A percentile compares a stretch with the other conserved stretches of the same genome.
Conservation (phyloP, 805 yeast species). For the Hyphopichia homilentoma region DNA sequence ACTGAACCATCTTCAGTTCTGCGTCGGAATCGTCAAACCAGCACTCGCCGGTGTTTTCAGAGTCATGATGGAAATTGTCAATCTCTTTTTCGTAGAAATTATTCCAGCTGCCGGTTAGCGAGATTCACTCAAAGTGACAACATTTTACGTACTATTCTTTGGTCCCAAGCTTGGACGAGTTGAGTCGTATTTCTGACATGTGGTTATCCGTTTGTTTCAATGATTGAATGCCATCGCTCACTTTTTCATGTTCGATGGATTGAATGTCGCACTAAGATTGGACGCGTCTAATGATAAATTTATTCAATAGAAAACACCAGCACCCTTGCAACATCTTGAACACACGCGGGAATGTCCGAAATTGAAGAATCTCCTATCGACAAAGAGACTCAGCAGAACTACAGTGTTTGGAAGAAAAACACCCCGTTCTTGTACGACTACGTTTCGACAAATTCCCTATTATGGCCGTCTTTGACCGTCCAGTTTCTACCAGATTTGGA, state of each 20-base stretch:
- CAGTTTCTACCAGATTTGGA: constrained; percentile 42
- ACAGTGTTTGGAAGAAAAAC: constrained; percentile 42
- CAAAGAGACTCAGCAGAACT: constrained; percentile 26
- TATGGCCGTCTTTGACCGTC: constrained; percentile 42
- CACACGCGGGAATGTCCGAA: too few relatives aligned
- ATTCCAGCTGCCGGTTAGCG: constrained; percentile 61
- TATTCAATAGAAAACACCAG: too few relatives aligned
- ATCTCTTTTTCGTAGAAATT: constrained; percentile 74
- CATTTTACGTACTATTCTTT: constrained; percentile 60
- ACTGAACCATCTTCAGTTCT: constrained; percentile 76
- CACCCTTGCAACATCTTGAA: too few relatives aligned
- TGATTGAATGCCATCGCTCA: too few relatives aligned
- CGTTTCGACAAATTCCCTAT: constrained; percentile 33
- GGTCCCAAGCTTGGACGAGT: constrained; percentile 83
- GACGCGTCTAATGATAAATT: too few relatives aligned
- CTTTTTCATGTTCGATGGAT: too few relatives aligned
- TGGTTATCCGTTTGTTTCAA: too few relatives aligned
- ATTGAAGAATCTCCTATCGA: constrained; percentile 29
- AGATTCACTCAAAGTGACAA: too few relatives aligned
- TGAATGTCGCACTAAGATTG: too few relatives aligned
- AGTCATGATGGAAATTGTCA: constrained; percentile 65
- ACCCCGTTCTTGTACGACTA: constrained; percentile 41
- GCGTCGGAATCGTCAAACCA: constrained; percentile 98
- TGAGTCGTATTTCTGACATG: constrained; percentile 41
- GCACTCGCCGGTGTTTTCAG: constrained; percentile 87